Percentiles rank a stretch among this genome's conserved stretches.
These are phyloP conservation scores for Zalaria sp. DNA, from an alignment of 2,329 filamentous ascomycete species.

Conservation along the genomic window DNA sequence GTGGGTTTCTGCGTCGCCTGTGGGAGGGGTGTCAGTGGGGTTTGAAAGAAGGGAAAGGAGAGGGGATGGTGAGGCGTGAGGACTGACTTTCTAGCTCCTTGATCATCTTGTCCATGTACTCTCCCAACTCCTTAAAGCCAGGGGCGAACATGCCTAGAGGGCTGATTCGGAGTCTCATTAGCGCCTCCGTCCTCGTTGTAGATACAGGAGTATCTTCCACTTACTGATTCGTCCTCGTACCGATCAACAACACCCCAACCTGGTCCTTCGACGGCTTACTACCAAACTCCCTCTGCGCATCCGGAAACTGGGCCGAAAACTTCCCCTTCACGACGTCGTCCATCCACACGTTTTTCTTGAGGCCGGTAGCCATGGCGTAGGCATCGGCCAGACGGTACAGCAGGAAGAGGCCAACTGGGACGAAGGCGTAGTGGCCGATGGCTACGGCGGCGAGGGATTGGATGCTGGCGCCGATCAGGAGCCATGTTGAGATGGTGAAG, in stretches of 20 bases:
- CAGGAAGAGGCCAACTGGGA: constrained; percentile 20
- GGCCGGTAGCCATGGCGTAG: constrained; percentile 18
- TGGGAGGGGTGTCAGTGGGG: too few relatives aligned
- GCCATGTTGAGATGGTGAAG: constrained; percentile 26
- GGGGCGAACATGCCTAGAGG: constrained; percentile 37
- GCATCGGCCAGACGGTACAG: constrained; percentile 19
- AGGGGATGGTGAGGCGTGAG: too few relatives aligned
- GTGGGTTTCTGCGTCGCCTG: constrained; percentile 24
- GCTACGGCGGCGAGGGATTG: constrained; percentile 24
- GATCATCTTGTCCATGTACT: constrained; percentile 26
- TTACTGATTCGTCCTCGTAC: constrained; percentile 20
- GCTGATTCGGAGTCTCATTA: too few relatives aligned
- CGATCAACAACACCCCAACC: constrained; percentile 25
- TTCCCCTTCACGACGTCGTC: constrained; percentile 20
- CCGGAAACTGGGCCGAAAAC: constrained; percentile 24
- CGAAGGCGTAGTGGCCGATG: constrained; percentile 19
- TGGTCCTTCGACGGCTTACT: constrained; percentile 15
- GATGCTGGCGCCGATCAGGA: constrained; percentile 24
- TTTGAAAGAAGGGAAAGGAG: too few relatives aligned
- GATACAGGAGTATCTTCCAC: too few relatives aligned
- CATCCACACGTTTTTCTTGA: constrained; percentile 25
- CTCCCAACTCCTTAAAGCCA: constrained; percentile 24
- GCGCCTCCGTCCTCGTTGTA: too few relatives aligned
- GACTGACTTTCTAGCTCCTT: constrained; percentile 15
- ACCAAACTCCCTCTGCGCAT: constrained; percentile 17